Evolutionary conservation across 345 rosid genomes (phyloP).

Genomic region (Eucalyptus melliodora): DNA sequence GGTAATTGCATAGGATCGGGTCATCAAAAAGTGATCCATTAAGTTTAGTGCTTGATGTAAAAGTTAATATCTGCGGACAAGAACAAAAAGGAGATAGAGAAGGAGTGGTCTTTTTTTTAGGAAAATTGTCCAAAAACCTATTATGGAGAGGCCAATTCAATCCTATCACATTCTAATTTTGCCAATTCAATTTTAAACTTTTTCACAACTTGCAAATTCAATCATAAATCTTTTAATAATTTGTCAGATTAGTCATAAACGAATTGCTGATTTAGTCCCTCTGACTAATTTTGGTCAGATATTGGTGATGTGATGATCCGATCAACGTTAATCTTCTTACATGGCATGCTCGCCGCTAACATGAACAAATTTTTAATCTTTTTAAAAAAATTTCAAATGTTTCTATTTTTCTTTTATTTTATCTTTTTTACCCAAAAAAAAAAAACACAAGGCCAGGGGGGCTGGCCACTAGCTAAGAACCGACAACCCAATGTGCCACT

Average conservation of each 20-base stretch:
- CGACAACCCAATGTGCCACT: rapidly evolving
- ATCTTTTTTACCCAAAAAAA: neutral
- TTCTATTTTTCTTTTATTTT: too few species aligned
- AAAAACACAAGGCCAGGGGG: rapidly evolving
- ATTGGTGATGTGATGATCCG: neutral
- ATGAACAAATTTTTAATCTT: too few species aligned
- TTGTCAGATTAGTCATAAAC: neutral
- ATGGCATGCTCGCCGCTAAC: rapidly evolving
- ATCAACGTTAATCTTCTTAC: neutral
- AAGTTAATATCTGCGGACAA: neutral
- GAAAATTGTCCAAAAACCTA: neutral
- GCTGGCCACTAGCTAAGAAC: neutral
- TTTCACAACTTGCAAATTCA: too few species aligned
- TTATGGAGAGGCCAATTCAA: neutral
- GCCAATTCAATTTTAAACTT: too few species aligned
- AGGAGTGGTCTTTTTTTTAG: rapidly evolving
- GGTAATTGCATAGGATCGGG: neutral
- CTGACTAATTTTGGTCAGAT: neutral
- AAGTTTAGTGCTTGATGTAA: neutral
- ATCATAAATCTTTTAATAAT: too few species aligned
- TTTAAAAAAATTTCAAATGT: rapidly evolving
- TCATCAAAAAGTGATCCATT: neutral
- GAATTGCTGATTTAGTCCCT: neutral
- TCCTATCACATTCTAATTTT: too few species aligned
- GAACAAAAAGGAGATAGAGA: neutral